These are phyloP conservation scores for Porogramme epimiltina DNA, from an alignment of 1,284 basidiomycete genomes.

Conservation along the genomic window DNA sequence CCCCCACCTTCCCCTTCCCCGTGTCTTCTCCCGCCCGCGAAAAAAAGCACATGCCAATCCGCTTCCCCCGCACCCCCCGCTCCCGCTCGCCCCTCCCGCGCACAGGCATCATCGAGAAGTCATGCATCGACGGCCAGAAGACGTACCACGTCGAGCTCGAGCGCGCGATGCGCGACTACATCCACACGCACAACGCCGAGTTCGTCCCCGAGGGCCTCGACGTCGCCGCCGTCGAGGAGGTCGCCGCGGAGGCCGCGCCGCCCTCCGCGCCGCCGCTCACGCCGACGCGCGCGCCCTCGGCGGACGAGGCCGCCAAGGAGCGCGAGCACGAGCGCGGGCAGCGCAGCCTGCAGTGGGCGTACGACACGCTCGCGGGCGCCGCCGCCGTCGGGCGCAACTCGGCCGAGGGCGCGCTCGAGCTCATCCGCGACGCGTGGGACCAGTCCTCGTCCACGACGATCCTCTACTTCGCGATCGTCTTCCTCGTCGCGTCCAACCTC, in stretches of 20 bases:
- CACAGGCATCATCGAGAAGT: constrained; percentile 90
- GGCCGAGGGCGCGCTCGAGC: constrained; percentile 68
- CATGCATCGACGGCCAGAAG: constrained; percentile 94
- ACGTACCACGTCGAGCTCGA: constrained; percentile 87
- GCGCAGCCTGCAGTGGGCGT: constrained; percentile 81
- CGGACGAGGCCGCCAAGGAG: constrained; percentile 42
- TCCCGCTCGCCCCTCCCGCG: not conserved
- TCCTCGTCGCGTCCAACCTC: constrained; percentile 76
- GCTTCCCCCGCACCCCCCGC: not conserved
- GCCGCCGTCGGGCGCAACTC: constrained; percentile 70
- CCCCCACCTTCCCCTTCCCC: no score
- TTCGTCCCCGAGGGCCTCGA: constrained; percentile 86
- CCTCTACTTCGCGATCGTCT: constrained; percentile 69
- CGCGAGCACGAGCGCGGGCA: constrained; percentile 69
- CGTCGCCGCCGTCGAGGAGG: constrained; percentile 44
- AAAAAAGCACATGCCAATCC: not conserved
- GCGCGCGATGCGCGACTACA: constrained; percentile 84
- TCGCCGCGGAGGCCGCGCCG: constrained; percentile 20
- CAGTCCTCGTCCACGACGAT: constrained; percentile 69
- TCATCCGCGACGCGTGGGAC: constrained; percentile 75
- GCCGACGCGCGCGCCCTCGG: constrained; percentile 23
- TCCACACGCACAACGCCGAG: constrained; percentile 85
- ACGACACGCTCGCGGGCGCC: constrained; percentile 80
- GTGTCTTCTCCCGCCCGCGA: not conserved
- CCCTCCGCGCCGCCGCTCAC: constrained; percentile 8